Evolutionary conservation across 225 moss, liverwort and hornwort species (phyloP), one percentile per base, ranked within the genome.

Genomic region (Bryum argenteum): DNA sequence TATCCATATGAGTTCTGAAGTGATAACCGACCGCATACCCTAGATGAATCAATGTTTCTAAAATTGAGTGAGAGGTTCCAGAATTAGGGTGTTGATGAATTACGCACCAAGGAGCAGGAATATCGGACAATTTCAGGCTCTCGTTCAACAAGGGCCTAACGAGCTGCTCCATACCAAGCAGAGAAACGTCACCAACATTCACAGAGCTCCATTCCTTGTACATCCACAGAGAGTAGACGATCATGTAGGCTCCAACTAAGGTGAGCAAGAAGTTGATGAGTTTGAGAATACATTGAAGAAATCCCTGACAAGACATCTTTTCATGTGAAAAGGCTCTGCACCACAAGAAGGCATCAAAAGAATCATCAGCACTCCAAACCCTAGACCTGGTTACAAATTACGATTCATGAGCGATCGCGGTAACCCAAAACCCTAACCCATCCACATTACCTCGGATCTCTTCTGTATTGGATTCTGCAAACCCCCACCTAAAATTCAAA

Each of bases 221-320:
- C 91, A 94, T 94, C 98, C 98, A 98, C 24, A 98, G 78, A 28
- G 92, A 85, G 63, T 98, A 98, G 8, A 98, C 67, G 47, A 98
- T 83, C 79, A 94, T 92, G 41, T 43, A 81, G 17, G 87, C 92
- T 61, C 92, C 98, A 24, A 92, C 92, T 69, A 98, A 65, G 43
- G 94, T 88, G 50, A 98, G 48, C 38, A 98, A 71, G 61, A 94
- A 91, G 83, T 98, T 98, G 70, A 92, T 78, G 55, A 94, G 54
- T 72, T 94, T 98, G 63, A 98, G 71, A 59, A 88, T 78, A 67
- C 94, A 91, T 73, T 98, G 94, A 56, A 98, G 82, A 52, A 86
- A 92, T 73, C 98, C 98, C 78, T 80, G 91, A 84, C 98, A 98
- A 75, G 83, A 80, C 98, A 98, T 98, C 26, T 78, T 84, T 60